Conservation (phyloP, 495 filamentous ascomycete genomes). For the Bombardia bombarda region DNA sequence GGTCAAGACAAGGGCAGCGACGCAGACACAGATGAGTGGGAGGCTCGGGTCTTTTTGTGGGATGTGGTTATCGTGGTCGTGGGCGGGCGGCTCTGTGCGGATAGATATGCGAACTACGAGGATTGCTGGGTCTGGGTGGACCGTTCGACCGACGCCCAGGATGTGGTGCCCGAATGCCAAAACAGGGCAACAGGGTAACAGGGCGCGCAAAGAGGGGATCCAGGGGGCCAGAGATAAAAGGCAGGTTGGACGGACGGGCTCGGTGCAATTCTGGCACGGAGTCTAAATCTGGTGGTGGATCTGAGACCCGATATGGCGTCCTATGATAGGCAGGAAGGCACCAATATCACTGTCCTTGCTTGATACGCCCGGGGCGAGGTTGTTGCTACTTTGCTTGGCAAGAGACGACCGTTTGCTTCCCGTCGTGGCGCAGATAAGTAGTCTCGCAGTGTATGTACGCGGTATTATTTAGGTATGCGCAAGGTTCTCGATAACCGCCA, state of each 20-base stretch:
- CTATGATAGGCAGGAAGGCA: slow-evolving; percentile 26
- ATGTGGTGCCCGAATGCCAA: slow-evolving; percentile 15
- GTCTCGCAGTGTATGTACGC: not conserved
- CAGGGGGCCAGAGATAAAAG: slow-evolving; percentile 23
- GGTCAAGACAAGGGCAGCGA: slow-evolving; percentile 1
- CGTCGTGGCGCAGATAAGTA: slow-evolving; percentile 24
- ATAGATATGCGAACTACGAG: slow-evolving; percentile 12
- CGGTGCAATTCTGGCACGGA: slow-evolving; percentile 21
- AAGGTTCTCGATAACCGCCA: slow-evolving; percentile 7
- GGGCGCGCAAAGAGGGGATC: not conserved
- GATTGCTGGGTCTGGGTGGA: slow-evolving; percentile 7
- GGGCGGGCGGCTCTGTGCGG: slow-evolving; percentile 22
- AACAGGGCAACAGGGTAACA: slow-evolving; percentile 9
- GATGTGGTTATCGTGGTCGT: slow-evolving; percentile 14
- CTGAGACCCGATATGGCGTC: slow-evolving; percentile 16
- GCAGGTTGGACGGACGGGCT: slow-evolving; percentile 15
- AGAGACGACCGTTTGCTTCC: slow-evolving; percentile 15
- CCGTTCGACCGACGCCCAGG: slow-evolving; percentile 14
- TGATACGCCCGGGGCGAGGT: slow-evolving; percentile 9
- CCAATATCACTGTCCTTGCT: too few species aligned
- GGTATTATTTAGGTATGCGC: not conserved
- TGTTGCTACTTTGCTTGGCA: slow-evolving; percentile 7
- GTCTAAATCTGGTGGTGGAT: slow-evolving; percentile 22
- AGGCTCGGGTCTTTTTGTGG: slow-evolving; percentile 7
- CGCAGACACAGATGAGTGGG: slow-evolving; percentile 9